Evolutionary conservation across 2,329 filamentous ascomycete species (phyloP).

Genomic region (Sporothrix luriei): DNA sequence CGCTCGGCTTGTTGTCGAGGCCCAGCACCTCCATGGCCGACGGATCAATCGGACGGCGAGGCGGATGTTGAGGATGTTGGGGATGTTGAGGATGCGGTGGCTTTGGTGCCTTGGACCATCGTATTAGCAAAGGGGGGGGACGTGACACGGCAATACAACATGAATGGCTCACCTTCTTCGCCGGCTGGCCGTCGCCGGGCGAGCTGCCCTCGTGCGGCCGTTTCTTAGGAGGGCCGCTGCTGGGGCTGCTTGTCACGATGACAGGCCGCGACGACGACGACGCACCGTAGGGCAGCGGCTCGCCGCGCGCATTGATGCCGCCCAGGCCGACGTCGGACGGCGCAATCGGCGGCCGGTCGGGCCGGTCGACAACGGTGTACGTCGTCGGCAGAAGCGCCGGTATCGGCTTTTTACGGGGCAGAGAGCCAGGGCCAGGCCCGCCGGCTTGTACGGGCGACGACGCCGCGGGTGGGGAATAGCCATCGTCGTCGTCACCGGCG

Average conservation of each 20-base stretch:
- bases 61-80: slow-evolving; percentile 36
- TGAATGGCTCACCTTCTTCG: slow-evolving; percentile 46
- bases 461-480: slow-evolving; percentile 34
- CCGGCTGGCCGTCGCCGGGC: slow-evolving; percentile 38
- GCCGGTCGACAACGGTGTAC: slow-evolving; percentile 34
- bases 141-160: background rate
- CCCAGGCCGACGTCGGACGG: slow-evolving; percentile 36
- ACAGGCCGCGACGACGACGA: slow-evolving; percentile 41
- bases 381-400: slow-evolving; percentile 34
- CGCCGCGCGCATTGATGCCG: slow-evolving; percentile 41
- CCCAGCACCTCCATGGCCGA: slow-evolving; percentile 58
- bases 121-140: background rate
- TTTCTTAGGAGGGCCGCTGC: slow-evolving; percentile 45
- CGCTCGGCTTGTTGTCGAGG: slow-evolving; percentile 40
- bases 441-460: slow-evolving; percentile 26
- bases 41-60: slow-evolving; percentile 47
- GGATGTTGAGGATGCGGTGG: slow-evolving; percentile 23
- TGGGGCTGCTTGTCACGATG: slow-evolving; percentile 45
- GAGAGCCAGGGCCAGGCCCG: background rate
- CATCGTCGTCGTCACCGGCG: slow-evolving; percentile 30
- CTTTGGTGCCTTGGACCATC: background rate
- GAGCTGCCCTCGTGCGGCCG: slow-evolving; percentile 46
- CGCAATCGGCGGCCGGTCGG: slow-evolving; percentile 18
- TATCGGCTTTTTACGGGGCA: slow-evolving; percentile 30
- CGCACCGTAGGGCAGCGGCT: slow-evolving; percentile 36